Percentiles rank a stretch among this genome's conserved stretches.
These are phyloP conservation scores for Yarrowia osloensis DNA, from an alignment of 805 yeast genomes.

Conservation along the genomic window DNA sequence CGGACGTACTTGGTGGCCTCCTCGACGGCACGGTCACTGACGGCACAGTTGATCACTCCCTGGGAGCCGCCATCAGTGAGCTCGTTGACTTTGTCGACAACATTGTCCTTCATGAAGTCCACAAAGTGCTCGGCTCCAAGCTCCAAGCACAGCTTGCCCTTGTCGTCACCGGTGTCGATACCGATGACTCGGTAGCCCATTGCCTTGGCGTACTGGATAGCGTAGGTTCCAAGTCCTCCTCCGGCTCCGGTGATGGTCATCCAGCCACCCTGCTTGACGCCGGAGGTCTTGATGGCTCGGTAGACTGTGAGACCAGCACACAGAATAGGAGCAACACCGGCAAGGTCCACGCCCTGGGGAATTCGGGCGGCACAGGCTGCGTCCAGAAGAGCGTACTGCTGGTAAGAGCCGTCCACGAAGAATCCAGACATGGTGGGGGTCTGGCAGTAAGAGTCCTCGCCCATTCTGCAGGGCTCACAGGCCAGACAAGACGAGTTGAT, in stretches of 20 bases:
- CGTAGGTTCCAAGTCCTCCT: slow-evolving; percentile 76
- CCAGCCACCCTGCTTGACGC: slow-evolving; percentile 69
- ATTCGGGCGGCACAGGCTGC: slow-evolving; percentile 83
- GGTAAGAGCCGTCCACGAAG: slow-evolving; percentile 89
- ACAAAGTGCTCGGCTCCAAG: slow-evolving; percentile 68
- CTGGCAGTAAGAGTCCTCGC: slow-evolving; percentile 69
- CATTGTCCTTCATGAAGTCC: slow-evolving; percentile 58
- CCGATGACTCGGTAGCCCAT: slow-evolving; percentile 74
- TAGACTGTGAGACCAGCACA: slow-evolving; percentile 92
- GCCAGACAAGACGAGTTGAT: slow-evolving; percentile 72
- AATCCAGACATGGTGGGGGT: slow-evolving; percentile 75
- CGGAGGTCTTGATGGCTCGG: slow-evolving; percentile 84
- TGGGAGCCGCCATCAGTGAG: slow-evolving; percentile 75
- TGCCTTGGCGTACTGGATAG: slow-evolving; percentile 72
- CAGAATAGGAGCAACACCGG: slow-evolving; percentile 74
- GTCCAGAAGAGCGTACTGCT: slow-evolving; percentile 86
- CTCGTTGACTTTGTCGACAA: slow-evolving; percentile 53
- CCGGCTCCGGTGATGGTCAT: slow-evolving; percentile 78
- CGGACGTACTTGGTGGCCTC: slow-evolving; percentile 63
- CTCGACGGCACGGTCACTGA: slow-evolving; percentile 64
- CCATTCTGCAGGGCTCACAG: slow-evolving; percentile 73
- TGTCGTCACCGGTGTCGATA: slow-evolving; percentile 69
- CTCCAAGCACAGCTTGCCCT: slow-evolving; percentile 54
- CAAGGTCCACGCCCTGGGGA: slow-evolving; percentile 73
- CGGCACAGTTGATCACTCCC: slow-evolving; percentile 75